Evolutionary conservation across 2,329 filamentous ascomycete species (phyloP).

Genomic region (Bretziella fagacearum): DNA sequence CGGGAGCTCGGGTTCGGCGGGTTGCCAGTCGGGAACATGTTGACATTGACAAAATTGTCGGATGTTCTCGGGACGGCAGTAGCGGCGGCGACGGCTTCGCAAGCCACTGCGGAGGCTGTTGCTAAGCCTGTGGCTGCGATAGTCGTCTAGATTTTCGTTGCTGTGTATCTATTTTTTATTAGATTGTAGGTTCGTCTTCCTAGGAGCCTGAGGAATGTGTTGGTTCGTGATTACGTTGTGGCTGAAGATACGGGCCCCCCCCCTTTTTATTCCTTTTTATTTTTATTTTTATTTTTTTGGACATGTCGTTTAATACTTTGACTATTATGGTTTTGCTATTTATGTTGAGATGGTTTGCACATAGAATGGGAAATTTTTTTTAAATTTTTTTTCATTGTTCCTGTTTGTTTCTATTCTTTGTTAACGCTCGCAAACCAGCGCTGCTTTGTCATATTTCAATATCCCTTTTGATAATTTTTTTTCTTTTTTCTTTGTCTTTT

Average conservation of each 20-base stretch:
- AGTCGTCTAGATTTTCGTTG: not conserved
- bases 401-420: too few relatives aligned
- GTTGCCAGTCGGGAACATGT: constrained; percentile 13
- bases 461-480: too few relatives aligned
- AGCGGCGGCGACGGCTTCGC: constrained; percentile 9
- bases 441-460: too few relatives aligned
- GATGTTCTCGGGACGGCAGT: constrained; percentile 13
- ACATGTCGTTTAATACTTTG: too few relatives aligned
- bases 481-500: too few relatives aligned
- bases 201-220: too few relatives aligned
- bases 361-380: not conserved
- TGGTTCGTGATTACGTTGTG: not conserved
- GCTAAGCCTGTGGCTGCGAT: not conserved
- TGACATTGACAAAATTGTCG: constrained; percentile 11
- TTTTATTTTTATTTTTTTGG: not conserved
- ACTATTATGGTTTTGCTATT: not conserved
- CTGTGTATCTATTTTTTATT: not conserved
- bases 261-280: not conserved
- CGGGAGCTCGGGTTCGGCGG: constrained; percentile 11
- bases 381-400: not conserved
- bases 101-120: constrained; percentile 6
- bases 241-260: not conserved
- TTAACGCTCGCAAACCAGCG: too few relatives aligned
- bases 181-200: not conserved
- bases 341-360: not conserved